Evolutionary conservation across 495 filamentous ascomycete genomes (phyloP).

Genomic region (Lepidopterella palustris): DNA sequence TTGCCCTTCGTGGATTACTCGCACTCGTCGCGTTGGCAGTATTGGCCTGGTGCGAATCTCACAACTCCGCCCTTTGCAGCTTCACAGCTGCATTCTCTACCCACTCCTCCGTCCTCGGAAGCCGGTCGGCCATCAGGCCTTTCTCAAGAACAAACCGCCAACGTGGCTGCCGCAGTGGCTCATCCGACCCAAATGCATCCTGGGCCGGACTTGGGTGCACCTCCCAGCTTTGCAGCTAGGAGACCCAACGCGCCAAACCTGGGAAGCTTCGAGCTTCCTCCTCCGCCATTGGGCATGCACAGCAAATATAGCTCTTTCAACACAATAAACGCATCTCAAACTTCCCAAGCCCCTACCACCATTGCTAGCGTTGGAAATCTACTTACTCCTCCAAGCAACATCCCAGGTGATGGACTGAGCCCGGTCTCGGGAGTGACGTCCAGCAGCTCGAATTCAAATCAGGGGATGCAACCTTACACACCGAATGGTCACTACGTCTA

Average conservation of each 20-base stretch:
- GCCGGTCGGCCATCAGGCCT: slow-evolving; percentile 25
- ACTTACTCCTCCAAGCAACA: slow-evolving; percentile 55
- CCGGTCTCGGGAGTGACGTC: slow-evolving; percentile 54
- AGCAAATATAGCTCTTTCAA: slow-evolving; percentile 43
- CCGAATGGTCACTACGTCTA: slow-evolving; percentile 38
- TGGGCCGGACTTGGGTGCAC: slow-evolving; percentile 39
- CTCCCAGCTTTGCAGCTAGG: slow-evolving; percentile 36
- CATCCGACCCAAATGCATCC: slow-evolving; percentile 39
- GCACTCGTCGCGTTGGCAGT: slow-evolving; percentile 25
- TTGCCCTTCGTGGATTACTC: slow-evolving; percentile 30
- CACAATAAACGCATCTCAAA: slow-evolving; percentile 43
- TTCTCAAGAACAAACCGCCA: slow-evolving; percentile 32
- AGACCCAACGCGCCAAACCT: slow-evolving; percentile 37
- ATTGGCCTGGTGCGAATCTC: slow-evolving; percentile 28
- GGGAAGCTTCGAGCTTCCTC: slow-evolving; percentile 37
- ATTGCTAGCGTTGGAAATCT: slow-evolving; percentile 54
- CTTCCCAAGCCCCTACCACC: slow-evolving; percentile 32
- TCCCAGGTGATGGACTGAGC: slow-evolving; percentile 57
- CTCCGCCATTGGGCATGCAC: slow-evolving; percentile 30
- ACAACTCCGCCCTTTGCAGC: slow-evolving; percentile 21
- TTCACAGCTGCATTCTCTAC: slow-evolving; percentile 24
- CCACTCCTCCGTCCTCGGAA: slow-evolving; percentile 27
- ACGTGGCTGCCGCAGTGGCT: slow-evolving; percentile 42
- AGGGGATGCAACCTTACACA: slow-evolving; percentile 40
- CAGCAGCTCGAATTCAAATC: slow-evolving; percentile 47